phyloP scores from a whole-genome alignment of 2,329 filamentous ascomycete genomes.

The Blastomyces silverae region DNA sequence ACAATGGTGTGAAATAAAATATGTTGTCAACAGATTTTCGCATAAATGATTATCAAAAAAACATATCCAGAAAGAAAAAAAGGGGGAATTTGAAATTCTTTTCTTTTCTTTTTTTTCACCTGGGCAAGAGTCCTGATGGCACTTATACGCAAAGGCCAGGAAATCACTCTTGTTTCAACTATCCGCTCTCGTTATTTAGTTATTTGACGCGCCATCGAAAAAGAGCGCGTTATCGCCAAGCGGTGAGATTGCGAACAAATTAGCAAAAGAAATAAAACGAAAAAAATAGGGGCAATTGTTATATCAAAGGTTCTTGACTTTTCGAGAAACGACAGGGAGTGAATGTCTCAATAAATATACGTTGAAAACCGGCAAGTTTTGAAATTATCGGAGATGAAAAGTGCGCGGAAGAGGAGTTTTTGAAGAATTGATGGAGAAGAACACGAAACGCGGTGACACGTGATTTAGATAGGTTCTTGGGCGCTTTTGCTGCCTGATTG shows the following conservation, averaged over 20 bases:
- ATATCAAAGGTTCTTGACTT: neutral
- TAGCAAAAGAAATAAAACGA: neutral
- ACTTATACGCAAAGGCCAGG: neutral
- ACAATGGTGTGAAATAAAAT: neutral
- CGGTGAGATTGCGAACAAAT: neutral
- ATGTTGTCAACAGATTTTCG: no score
- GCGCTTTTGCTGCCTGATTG: no score
- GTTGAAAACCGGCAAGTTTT: no score
- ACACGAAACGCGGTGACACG: neutral
- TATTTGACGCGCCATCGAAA: neutral
- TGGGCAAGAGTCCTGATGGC: neutral
- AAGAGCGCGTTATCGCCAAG: neutral
- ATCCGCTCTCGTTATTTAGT: neutral
- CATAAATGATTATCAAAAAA: no score
- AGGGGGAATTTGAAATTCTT: neutral
- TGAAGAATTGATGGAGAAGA: neutral
- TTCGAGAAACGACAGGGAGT: neutral
- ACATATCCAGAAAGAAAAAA: neutral
- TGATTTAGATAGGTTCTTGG: neutral
- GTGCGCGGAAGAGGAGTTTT: neutral
- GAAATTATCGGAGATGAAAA: no score
- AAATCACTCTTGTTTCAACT: neutral
- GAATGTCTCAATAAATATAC: neutral
- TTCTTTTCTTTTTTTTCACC: no score
- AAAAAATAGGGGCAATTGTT: neutral